Base-by-base conservation (phyloP, 2,329 filamentous ascomycete genomes). In the Alternaria consortialis region DNA sequence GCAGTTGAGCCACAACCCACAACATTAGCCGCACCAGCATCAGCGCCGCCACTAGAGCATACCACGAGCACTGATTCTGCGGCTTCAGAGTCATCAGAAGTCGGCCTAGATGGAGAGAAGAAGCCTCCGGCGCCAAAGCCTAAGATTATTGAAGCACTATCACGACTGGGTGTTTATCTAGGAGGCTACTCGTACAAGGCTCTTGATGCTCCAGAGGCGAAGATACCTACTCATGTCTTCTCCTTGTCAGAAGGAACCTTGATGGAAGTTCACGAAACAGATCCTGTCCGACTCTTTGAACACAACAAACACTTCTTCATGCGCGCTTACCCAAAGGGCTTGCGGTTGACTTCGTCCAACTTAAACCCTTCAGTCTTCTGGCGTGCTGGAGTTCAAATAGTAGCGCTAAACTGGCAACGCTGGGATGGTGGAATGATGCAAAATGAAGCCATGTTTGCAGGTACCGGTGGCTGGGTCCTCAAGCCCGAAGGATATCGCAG, bases 391-490 rank as follows among this genome's bases (percentile, higher is more conserved):
- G 90, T 96, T 3, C 94, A 97, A 78, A 90, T 97, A 69, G 93
- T 96, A 1, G 94, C 94, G 0, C 83, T 98, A 62, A 97, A 97
- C 80, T 98, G 94, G 92, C 94, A 98, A 79, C 90, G 89, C 63
- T 89, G 91, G 78, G 93, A 97, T 72, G 90, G 92, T 69, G 93
- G 92, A 32, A 96, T 96, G 90, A 97, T 97, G 94, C 85, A 97
- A 13, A 97, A 97, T 74, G 90, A 95, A 74, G 94, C 88, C 69
- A 95, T 97, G 92, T 97, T 97, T 78, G 86, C 88, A 2, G 91
- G 88, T 9, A 90, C 91, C 52, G 82, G 87, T 42, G 94, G 94
- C 40, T 97, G 92, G 91, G 88, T 94, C 2, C 84, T 95, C 63
- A 97, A 97, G 79, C 93, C 94, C 0, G 77, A 84, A 32, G 90